phyloP scores from a whole-genome alignment of 2,329 filamentous ascomycete genomes.

The Trichoderma breve region DNA sequence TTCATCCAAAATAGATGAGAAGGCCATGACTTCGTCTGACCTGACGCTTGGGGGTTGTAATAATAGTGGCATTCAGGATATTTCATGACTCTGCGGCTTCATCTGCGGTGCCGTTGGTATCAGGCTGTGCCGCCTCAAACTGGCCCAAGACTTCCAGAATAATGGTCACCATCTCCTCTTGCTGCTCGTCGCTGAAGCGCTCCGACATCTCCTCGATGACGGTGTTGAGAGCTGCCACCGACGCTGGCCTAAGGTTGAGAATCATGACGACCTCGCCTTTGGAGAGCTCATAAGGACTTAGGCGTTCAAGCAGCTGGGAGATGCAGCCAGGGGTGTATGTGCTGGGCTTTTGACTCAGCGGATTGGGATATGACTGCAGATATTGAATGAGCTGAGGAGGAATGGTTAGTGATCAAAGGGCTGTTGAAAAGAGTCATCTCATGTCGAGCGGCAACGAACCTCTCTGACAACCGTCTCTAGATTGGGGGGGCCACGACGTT shows the following conservation, averaged over 20 bases:
- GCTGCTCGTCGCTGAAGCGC: slow-evolving; percentile 59
- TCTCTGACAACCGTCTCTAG: slow-evolving; percentile 63
- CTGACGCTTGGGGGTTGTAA: background rate
- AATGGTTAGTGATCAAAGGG: background rate
- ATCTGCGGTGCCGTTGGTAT: slow-evolving; percentile 35
- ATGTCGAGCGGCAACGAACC: slow-evolving; percentile 42
- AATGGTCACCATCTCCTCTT: slow-evolving; percentile 55
- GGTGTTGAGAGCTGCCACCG: slow-evolving; percentile 57
- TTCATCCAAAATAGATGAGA: background rate
- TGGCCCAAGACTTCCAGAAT: slow-evolving; percentile 58
- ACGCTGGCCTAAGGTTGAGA: slow-evolving; percentile 61
- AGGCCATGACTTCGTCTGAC: background rate
- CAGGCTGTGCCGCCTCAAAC: slow-evolving; percentile 37
- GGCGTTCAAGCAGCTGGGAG: slow-evolving; percentile 50
- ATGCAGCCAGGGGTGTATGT: slow-evolving; percentile 55
- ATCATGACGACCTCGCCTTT: slow-evolving; percentile 70
- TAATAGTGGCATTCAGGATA: slow-evolving; percentile 19
- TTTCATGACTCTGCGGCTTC: slow-evolving; percentile 40
- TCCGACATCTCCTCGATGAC: slow-evolving; percentile 64
- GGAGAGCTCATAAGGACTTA: slow-evolving; percentile 59
- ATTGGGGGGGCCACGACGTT: slow-evolving; percentile 54
- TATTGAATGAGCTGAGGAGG: slow-evolving; percentile 57
- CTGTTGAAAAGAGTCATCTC: background rate
- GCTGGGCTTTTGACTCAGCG: slow-evolving; percentile 53
- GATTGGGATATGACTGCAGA: slow-evolving; percentile 53